phyloP scores from a whole-genome alignment of 345 rosid species.

The Lepidium africanum region DNA sequence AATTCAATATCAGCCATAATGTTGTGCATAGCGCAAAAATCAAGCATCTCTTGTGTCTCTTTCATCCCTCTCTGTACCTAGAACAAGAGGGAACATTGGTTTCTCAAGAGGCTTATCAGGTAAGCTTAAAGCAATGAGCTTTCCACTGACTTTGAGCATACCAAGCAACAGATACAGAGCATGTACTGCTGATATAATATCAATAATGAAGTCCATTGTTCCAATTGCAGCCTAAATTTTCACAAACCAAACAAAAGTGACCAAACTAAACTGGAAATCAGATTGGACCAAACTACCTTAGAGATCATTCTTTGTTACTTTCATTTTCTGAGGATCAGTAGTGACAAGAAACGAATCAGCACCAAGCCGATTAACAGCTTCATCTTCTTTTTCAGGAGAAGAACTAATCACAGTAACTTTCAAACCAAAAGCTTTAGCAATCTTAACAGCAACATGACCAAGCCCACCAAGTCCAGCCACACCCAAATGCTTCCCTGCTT shows the following conservation, averaged over 20 bases:
- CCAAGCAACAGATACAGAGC: constrained; percentile 55
- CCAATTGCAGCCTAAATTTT: constrained; percentile 48
- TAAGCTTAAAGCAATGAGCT: constrained; percentile 63
- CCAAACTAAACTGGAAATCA: background rate
- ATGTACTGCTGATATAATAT: constrained; percentile 80
- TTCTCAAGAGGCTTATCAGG: constrained; percentile 75
- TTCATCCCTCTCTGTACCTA: constrained; percentile 61
- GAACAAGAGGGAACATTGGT: constrained; percentile 59
- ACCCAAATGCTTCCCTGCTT: constrained; percentile 81
- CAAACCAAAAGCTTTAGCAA: constrained; percentile 82
- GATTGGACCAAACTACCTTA: background rate
- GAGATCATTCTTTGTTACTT: constrained; percentile 33
- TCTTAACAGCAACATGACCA: constrained; percentile 85
- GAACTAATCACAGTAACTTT: constrained; percentile 79
- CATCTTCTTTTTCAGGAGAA: constrained; percentile 34
- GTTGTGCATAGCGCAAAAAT: constrained; percentile 75
- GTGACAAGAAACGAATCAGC: constrained; percentile 45
- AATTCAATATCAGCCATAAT: constrained; percentile 74
- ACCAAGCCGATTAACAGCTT: constrained; percentile 17
- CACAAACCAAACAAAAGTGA: background rate
- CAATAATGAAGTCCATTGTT: constrained; percentile 80
- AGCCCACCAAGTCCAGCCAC: constrained; percentile 88
- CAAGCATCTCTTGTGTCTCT: constrained; percentile 87
- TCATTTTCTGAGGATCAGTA: constrained; percentile 47
- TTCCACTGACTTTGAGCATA: constrained; percentile 68